Percentiles rank a stretch among this genome's conserved stretches.
phyloP scores from a whole-genome alignment of 73 alveolate species.

The Paramecium primaurelia region DNA sequence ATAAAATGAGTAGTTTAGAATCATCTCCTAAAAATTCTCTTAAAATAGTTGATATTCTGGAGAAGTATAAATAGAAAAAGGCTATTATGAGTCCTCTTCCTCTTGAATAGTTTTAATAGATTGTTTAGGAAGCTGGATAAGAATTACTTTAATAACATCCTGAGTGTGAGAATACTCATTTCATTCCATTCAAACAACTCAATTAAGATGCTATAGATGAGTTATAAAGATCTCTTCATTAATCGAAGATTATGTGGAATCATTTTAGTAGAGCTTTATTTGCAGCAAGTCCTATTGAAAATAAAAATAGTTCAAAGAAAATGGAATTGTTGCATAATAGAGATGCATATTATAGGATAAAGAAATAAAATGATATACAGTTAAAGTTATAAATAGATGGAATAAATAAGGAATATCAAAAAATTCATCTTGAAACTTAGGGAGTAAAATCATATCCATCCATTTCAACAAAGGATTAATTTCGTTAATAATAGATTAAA shows the following conservation, averaged over 20 bases:
- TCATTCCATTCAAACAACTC: neutral
- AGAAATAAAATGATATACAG: neutral
- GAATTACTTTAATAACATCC: neutral
- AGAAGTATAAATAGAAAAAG: neutral
- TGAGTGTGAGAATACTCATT: neutral
- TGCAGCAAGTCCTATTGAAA: neutral
- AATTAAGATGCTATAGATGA: slow-evolving; percentile 29
- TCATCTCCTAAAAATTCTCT: neutral
- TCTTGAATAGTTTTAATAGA: neutral
- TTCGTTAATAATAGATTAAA: neutral
- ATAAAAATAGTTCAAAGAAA: neutral
- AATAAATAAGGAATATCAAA: neutral
- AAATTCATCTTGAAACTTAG: neutral
- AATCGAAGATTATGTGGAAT: slow-evolving; percentile 28
- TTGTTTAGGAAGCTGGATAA: neutral
- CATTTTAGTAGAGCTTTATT: neutral
- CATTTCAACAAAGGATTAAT: neutral
- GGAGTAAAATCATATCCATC: slow-evolving; percentile 29
- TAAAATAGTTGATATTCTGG: neutral
- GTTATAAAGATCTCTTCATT: neutral
- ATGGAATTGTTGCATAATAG: neutral
- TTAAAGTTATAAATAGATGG: neutral
- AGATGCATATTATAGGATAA: neutral
- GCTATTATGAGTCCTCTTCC: slow-evolving; percentile 19
- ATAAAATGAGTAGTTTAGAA: slow-evolving; percentile 9